Evolutionary conservation across 768 basidiomycete species (phyloP).

Genomic region (Lentinus tigrinus): DNA sequence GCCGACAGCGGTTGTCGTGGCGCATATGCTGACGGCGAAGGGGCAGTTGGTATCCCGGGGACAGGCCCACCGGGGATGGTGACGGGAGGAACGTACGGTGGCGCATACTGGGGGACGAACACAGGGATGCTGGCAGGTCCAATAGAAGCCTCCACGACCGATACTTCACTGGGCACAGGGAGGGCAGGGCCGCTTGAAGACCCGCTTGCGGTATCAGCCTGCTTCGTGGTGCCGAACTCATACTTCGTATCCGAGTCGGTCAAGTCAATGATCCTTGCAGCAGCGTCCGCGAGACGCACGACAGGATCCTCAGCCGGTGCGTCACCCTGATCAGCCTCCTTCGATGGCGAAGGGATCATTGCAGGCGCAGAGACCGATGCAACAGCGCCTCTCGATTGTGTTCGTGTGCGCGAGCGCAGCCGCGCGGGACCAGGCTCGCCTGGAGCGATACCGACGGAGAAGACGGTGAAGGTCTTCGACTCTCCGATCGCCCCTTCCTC

Average conservation of each 20-base stretch:
- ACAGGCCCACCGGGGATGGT: slow-evolving; percentile 5
- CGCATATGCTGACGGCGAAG: slow-evolving; percentile 14
- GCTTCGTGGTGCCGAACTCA: slow-evolving; percentile 55
- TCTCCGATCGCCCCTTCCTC: slow-evolving; percentile 14
- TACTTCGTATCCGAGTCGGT: slow-evolving; percentile 41
- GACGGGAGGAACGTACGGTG: slow-evolving; percentile 7
- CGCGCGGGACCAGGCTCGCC: slow-evolving; percentile 33
- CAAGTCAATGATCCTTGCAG: slow-evolving; percentile 32
- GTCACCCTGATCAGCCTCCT: neutral
- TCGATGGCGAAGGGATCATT: neutral
- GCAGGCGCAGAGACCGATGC: slow-evolving; percentile 5
- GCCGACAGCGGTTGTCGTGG: slow-evolving; percentile 10
- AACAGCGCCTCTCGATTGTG: slow-evolving; percentile 25
- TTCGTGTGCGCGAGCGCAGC: slow-evolving; percentile 29
- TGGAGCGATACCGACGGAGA: slow-evolving; percentile 46
- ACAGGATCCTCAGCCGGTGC: slow-evolving; percentile 3
- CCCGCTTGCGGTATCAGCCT: neutral
- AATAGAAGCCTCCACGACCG: neutral
- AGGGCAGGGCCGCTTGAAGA: neutral
- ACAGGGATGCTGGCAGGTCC: neutral
- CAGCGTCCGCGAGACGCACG: slow-evolving; percentile 2
- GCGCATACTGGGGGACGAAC: neutral
- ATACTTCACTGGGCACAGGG: neutral
- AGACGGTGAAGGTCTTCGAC: slow-evolving; percentile 35
- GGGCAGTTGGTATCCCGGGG: neutral